phyloP scores from a whole-genome alignment of 192 early-diverging fungal species.

The Umbelopsis ramanniana region DNA sequence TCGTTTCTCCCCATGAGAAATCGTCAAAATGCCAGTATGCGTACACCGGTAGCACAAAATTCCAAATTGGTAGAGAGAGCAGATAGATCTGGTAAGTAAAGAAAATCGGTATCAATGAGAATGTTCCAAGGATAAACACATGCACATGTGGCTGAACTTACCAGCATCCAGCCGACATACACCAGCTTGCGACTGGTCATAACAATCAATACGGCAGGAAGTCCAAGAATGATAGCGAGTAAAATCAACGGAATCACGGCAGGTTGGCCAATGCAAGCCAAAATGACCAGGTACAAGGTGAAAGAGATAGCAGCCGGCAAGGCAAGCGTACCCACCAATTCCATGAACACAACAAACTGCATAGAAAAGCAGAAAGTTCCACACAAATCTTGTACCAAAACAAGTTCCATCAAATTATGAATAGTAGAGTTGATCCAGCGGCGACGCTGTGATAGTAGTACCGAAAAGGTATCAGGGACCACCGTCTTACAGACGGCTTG shows the following conservation, averaged over 20 bases:
- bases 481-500: slow-evolving; percentile 92
- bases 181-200: slow-evolving; percentile 80
- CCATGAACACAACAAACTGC: slow-evolving; percentile 98
- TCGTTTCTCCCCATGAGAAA: slow-evolving; percentile 85
- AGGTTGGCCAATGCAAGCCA: slow-evolving; percentile 58
- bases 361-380: slow-evolving; percentile 91
- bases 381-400: slow-evolving; percentile 84
- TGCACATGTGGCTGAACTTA: slow-evolving; percentile 58
- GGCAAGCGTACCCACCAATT: slow-evolving; percentile 89
- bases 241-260: slow-evolving; percentile 67
- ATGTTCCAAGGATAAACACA: neutral
- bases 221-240: slow-evolving; percentile 71
- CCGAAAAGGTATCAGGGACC: slow-evolving; percentile 85
- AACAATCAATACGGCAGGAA: slow-evolving; percentile 79
- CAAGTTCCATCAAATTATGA: slow-evolving; percentile 85
- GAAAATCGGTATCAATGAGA: slow-evolving; percentile 29
- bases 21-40: slow-evolving; percentile 91
- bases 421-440: slow-evolving; percentile 97
- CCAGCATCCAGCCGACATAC: slow-evolving; percentile 85
- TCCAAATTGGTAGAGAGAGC: slow-evolving; percentile 75
- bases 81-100: slow-evolving; percentile 57
- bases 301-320: slow-evolving; percentile 91
- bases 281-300: slow-evolving; percentile 81
- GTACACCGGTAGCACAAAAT: slow-evolving; percentile 76
- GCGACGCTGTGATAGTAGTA: slow-evolving; percentile 84